Conservation (phyloP, 2,329 filamentous ascomycete species). For the Fusarium multiceps region DNA sequence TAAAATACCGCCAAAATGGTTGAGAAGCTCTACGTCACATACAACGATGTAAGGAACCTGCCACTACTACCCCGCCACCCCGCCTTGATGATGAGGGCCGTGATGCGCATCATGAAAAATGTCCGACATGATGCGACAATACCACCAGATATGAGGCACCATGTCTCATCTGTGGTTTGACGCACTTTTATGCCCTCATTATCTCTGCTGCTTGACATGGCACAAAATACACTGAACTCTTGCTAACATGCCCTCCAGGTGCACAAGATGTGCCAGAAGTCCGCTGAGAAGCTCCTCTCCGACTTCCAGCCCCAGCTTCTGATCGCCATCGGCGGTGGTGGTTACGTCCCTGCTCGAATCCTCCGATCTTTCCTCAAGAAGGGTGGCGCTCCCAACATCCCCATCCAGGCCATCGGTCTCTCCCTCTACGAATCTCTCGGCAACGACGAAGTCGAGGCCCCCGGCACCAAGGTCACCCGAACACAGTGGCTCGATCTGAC, state of each 20-base stretch:
- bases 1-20: slow-evolving; percentile 69
- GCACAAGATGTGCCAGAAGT: slow-evolving; percentile 94
- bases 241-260: slow-evolving; percentile 67
- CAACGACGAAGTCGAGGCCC: slow-evolving; percentile 71
- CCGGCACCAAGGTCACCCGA: slow-evolving; percentile 91
- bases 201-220: neutral
- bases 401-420: slow-evolving; percentile 98
- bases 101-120: slow-evolving; percentile 35
- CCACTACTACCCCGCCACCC: slow-evolving; percentile 45
- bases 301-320: slow-evolving; percentile 94
- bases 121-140: slow-evolving; percentile 14
- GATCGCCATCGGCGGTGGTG: slow-evolving; percentile 97
- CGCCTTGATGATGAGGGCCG: slow-evolving; percentile 38
- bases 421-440: slow-evolving; percentile 93
- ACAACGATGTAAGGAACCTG: slow-evolving; percentile 78
- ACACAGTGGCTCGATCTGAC: slow-evolving; percentile 98
- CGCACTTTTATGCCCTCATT: rapidly evolving
- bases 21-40: slow-evolving; percentile 89
- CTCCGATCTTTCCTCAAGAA: slow-evolving; percentile 97
- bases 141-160: neutral
- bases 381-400: slow-evolving; percentile 89
- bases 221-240: neutral
- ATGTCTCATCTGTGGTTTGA: neutral
- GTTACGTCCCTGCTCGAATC: slow-evolving; percentile 96
- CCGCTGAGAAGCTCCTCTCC: slow-evolving; percentile 82